Conservation (phyloP, 306 rosid genomes). For the Fragaria nilgerrensis region DNA sequence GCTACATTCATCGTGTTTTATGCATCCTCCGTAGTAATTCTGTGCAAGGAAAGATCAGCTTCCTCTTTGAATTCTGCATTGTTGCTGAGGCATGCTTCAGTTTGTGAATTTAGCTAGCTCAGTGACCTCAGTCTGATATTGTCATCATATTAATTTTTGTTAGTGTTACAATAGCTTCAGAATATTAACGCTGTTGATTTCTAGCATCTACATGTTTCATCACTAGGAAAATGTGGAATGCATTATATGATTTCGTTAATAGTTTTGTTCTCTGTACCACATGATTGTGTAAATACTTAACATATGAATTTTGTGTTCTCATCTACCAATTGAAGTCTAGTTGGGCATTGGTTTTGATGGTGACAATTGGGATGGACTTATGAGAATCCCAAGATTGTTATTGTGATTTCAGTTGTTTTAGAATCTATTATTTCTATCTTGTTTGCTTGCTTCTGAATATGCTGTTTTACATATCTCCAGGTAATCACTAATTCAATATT, state of each 20-base stretch:
- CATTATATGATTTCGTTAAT: neutral
- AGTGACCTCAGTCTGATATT: neutral
- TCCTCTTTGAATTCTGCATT: neutral
- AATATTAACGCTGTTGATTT: neutral
- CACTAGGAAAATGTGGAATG: neutral
- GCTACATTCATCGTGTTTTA: neutral
- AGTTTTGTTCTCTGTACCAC: neutral
- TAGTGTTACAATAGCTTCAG: neutral
- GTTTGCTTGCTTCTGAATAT: slow-evolving; percentile 13
- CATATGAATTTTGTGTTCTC: neutral
- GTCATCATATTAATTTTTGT: neutral
- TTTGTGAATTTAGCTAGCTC: neutral
- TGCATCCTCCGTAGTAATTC: neutral
- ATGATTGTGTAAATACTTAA: neutral
- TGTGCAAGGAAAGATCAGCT: neutral
- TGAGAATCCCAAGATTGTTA: neutral
- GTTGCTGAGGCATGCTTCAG: neutral
- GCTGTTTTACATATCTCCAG: slow-evolving; percentile 34
- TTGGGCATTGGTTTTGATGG: neutral
- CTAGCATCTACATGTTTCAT: neutral
- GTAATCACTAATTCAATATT: slow-evolving; percentile 66
- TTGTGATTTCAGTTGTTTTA: neutral
- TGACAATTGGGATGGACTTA: neutral
- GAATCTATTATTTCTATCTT: neutral
- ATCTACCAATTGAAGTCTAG: neutral